Evolutionary conservation across 495 filamentous ascomycete species (phyloP), one percentile per base, ranked within the genome.

Genomic region (Geopyxis carbonaria): DNA sequence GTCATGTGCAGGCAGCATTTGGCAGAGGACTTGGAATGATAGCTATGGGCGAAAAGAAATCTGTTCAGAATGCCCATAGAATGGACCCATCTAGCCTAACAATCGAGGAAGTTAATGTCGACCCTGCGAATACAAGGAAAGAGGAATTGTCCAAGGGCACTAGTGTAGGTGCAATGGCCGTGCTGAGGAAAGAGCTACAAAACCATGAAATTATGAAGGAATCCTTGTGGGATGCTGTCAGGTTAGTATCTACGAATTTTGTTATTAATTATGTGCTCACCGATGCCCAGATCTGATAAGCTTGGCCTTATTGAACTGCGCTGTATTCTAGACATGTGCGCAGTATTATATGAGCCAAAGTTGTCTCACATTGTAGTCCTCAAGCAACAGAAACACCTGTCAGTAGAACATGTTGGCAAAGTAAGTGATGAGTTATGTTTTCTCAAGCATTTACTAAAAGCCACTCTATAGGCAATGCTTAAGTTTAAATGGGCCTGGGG

Each of bases 281-380:
- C 2, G 22, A 31, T 18, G 16, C 2, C 21, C 16, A 72, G 75
- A 27, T 87, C 84, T 0, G 63, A 68, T 0, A 51, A 55, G 22
- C 67, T 83, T 39, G 72, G 72, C 5, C 44, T 80, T 2, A 54
- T 68, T n/a, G 85, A 95, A 52, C 66, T 86, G 22, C 63, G 67
- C n/a, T 75, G 81, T 34, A 60, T 94, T 2, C 61, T 79, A 14
- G 80, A 91, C 44, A 63, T 93, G 28, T 87, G 80, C 53, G 62
- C 60, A 10, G 59, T 83, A 18, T 62, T 97, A 40, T 89, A 80
- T 45, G 70, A 77, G 9, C 62, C 76, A 0, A 63, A 73, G 2
- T 68, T 69, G 15, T 72, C 70, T 3, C 63, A 80, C 28, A 54
- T 70, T 19, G 58, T 91, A 10, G 64, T 59, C 1, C 49, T 94